Evolutionary conservation across 73 alveolate genomes (phyloP), one percentile per base, ranked within the genome.

Genomic region (Breviolum minutum): DNA sequence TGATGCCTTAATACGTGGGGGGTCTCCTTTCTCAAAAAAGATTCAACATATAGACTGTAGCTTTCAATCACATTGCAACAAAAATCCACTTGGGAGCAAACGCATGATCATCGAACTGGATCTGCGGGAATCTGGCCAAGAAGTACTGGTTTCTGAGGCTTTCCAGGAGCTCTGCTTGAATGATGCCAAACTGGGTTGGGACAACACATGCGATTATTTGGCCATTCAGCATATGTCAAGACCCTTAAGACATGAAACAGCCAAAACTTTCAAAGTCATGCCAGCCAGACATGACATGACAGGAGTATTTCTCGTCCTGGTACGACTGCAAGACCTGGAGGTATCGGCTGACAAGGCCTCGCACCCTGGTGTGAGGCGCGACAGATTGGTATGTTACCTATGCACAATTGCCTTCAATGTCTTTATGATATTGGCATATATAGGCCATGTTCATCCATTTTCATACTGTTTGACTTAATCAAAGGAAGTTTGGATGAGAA

Each of bases 121-220:
- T 81, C 90, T 81, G 90, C 17, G 90, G 90, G 69, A 81, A 81
- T 69, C 90, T 81, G 90, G 90, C 90, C 32, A 17, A 17, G n/a
- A 2, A 22, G 77, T 22, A 1, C 3, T 68, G 77, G 24, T 40
- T 40, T 40, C 54, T 40, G 54, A 40, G 54, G 54, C n/a, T 68
- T 68, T 68, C 77, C n/a, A 68, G 24, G n/a, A 68, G 77, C 17
- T 68, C 24, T 68, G n/a, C 77, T 17, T 68, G n/a, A n/a, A n/a
- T n/a, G n/a, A n/a, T n/a, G n/a, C 32, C 19, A 32, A 13, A 7
- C 6, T 80, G 63, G 68, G 20, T 7, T 63, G 8, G 6, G 88
- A 16, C 86, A 30, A 27, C 63, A 12, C 54, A 40, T 40, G 54
- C 54, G 54, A 40, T 40, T 0, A 2, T 40, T 40, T 40, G 54